Base-by-base conservation (phyloP, 345 rosid species). In the Hibiscus tridactylites region DNA sequence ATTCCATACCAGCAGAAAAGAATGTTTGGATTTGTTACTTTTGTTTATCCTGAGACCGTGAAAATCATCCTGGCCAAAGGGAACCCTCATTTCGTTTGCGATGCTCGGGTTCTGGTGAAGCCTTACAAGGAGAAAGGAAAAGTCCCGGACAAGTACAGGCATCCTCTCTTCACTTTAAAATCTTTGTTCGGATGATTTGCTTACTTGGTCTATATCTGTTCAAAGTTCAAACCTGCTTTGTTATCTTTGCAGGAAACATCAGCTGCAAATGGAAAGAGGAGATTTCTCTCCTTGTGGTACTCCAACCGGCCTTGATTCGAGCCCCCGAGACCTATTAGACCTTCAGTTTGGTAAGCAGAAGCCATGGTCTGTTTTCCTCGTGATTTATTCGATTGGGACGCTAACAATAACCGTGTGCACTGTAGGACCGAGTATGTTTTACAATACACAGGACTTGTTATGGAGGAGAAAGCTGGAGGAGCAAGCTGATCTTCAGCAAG, bases 51-150 rank as follows among this genome's bases (percentile, higher is more conserved):
- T 16, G 97, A 90, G 66, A 92, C 97, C 2, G 97, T 92, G 75
- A 92, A 92, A 85, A 80, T 86, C 71, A 92, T 92, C 71, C 78
- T 92, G 11, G 97, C 97, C 70, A 92, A 90, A 78, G 97, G 97
- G 8, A 92, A 90, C 44, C 97, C 97, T 69, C 96, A 92, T 80
- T 92, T 92, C 78, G 97, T 92, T 39, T 92, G 96, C 60, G 96
- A 92, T 83, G 92, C 96, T 12, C 79, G 97, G 19, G 96, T 92
- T 72, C 92, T 92, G 59, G 97, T 92, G 71, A 92, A 92, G 85
- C 98, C 96, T 79, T 92, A 92, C 87, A 92, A 88, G 80, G 98
- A 92, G 92, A 90, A 92, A 83, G 96, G 96, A 65, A 90, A 92
- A 88, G 88, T 88, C 62, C 92, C 88, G 44, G 96, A 92, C 83